Conservation (phyloP, 2,329 filamentous ascomycete species). For the Periconia digitata region DNA sequence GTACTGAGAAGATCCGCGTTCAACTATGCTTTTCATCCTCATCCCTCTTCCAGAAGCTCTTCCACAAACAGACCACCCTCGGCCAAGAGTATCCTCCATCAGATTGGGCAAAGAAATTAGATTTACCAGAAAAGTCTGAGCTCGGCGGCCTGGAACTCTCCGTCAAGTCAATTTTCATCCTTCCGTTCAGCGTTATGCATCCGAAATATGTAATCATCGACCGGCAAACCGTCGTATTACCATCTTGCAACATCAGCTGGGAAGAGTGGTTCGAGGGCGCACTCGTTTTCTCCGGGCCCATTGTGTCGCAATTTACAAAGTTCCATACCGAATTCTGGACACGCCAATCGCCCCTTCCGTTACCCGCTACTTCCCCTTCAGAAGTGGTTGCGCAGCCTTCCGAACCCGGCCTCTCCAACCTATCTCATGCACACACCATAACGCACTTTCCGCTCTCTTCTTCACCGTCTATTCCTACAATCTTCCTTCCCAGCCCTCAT, state of each 20-base stretch:
- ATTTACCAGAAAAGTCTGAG: slow-evolving; percentile 60
- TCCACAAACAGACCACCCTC: slow-evolving; percentile 65
- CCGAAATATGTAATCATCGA: slow-evolving; percentile 81
- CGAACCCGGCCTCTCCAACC: background rate
- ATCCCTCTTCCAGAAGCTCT: slow-evolving; percentile 71
- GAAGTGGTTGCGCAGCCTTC: background rate
- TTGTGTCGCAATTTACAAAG: slow-evolving; percentile 62
- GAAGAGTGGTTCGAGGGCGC: slow-evolving; percentile 85
- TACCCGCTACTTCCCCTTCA: background rate
- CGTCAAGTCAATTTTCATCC: slow-evolving; percentile 77
- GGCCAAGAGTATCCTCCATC: slow-evolving; percentile 64
- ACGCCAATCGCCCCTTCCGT: slow-evolving; percentile 10
- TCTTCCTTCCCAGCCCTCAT: slow-evolving; percentile 75
- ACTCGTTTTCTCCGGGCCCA: slow-evolving; percentile 64
- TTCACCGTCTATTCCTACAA: slow-evolving; percentile 49
- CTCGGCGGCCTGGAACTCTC: slow-evolving; percentile 65
- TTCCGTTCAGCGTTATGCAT: slow-evolving; percentile 84
- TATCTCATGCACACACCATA: slow-evolving; percentile 9
- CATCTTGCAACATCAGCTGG: slow-evolving; percentile 84
- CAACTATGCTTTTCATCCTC: slow-evolving; percentile 76
- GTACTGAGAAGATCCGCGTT: slow-evolving; percentile 56
- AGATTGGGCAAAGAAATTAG: slow-evolving; percentile 63
- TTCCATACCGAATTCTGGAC: slow-evolving; percentile 75
- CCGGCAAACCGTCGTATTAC: slow-evolving; percentile 65
- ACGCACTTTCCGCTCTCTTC: slow-evolving; percentile 7